Evolutionary conservation across 2,329 filamentous ascomycete species (phyloP).

Genomic region (Beauveria medogensis): DNA sequence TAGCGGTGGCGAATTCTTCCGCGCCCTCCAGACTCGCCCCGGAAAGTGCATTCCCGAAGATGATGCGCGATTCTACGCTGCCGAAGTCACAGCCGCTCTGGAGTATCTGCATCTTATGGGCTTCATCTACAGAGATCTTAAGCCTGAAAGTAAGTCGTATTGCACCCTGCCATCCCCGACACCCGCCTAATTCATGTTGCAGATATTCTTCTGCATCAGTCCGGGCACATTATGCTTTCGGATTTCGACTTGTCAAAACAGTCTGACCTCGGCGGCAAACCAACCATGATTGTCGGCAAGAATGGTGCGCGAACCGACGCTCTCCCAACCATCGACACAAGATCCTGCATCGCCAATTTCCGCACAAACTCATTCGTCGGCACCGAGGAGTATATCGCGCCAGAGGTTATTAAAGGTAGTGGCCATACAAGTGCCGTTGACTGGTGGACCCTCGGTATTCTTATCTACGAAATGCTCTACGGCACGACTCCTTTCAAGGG

Average conservation of each 20-base stretch:
- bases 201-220: slow-evolving; percentile 97
- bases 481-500: slow-evolving; percentile 98
- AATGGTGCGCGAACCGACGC: slow-evolving; percentile 80
- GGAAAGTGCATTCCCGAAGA: slow-evolving; percentile 97
- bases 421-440: slow-evolving; percentile 97
- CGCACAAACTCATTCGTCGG: slow-evolving; percentile 97
- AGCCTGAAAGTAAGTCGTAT: slow-evolving; percentile 78
- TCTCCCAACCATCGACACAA: slow-evolving; percentile 94
- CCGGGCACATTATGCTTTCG: slow-evolving; percentile 99
- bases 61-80: slow-evolving; percentile 93
- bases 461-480: slow-evolving; percentile 98
- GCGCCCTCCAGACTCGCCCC: slow-evolving; percentile 88
- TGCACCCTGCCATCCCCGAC: neutral
- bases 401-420: slow-evolving; percentile 97
- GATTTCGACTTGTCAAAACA: slow-evolving; percentile 98
- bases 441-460: slow-evolving; percentile 97
- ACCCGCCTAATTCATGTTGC: neutral
- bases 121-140: slow-evolving; percentile 96
- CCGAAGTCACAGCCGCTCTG: slow-evolving; percentile 90
- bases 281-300: slow-evolving; percentile 93
- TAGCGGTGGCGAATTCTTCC: slow-evolving; percentile 96
- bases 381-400: slow-evolving; percentile 97
- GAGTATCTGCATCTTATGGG: slow-evolving; percentile 98
- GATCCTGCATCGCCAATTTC: slow-evolving; percentile 97
- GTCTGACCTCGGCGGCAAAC: slow-evolving; percentile 89